A percentile compares a stretch with the other conserved stretches of the same genome.
Evolutionary conservation across 768 basidiomycete species (phyloP).

Genomic region (Podaxis sp.): DNA sequence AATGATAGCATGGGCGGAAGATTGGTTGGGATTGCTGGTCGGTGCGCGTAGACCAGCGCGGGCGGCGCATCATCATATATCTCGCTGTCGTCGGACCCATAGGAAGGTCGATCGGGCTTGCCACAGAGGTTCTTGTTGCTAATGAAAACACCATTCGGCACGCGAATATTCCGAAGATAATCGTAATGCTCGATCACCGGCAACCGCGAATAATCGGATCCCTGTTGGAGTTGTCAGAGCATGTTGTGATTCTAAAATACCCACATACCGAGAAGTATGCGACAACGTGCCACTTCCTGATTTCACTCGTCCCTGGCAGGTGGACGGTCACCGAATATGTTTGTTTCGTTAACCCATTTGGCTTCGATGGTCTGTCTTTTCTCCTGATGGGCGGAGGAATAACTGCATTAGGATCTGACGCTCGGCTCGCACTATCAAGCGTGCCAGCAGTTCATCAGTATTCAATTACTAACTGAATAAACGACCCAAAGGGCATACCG

Average conservation of each 20-base stretch:
- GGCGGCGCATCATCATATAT: conserved; percentile 30
- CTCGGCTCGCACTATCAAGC: conserved; percentile 49
- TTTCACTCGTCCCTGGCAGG: conserved; percentile 54
- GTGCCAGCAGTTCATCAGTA: conserved; percentile 17
- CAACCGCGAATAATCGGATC: conserved; percentile 64
- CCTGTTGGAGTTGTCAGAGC: conserved; percentile 37
- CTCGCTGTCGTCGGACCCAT: conserved; percentile 48
- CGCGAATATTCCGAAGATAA: conserved; percentile 64
- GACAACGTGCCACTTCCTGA: conserved; percentile 81
- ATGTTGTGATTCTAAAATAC: conserved; percentile 12
- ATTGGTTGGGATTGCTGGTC: conserved; percentile 15
- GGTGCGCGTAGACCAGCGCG: conserved; percentile 20
- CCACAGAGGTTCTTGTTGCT: conserved; percentile 59
- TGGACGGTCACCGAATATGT: conserved; percentile 79
- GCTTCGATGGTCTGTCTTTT: conserved; percentile 77
- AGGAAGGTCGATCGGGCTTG: conserved; percentile 42
- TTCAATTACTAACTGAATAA: conserved; percentile 2
- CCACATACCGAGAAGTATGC: conserved; percentile 73
- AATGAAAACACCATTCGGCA: conserved; percentile 71
- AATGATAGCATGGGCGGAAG: conserved; percentile 23
- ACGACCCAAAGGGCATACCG: conserved; percentile 42
- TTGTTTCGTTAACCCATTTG: conserved; percentile 82
- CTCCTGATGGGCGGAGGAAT: conserved; percentile 63
- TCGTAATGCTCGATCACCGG: conserved; percentile 77
- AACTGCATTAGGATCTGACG: conserved; percentile 58